These are phyloP conservation scores for Craterostigma plantagineum DNA, from an alignment of 257 asterid genomes.

Conservation along the genomic window DNA sequence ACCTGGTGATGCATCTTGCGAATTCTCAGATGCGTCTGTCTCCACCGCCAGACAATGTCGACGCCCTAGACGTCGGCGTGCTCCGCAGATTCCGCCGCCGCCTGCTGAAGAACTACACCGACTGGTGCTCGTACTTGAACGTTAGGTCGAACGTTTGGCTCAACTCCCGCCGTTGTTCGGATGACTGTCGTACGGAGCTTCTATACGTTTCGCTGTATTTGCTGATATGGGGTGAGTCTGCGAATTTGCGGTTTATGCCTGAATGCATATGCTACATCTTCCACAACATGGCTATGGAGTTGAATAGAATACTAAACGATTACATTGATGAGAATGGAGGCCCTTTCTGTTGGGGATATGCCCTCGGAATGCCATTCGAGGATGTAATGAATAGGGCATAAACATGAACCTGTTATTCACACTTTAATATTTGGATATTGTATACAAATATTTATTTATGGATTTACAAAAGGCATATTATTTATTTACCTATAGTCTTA, in stretches of 20 bases:
- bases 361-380: no score
- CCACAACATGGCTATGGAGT: constrained; percentile 87
- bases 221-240: constrained; percentile 95
- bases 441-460: no score
- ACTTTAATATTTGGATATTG: no score
- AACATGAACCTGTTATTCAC: no score
- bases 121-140: constrained; percentile 80
- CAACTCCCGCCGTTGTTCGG: constrained; percentile 24
- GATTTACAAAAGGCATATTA: no score
- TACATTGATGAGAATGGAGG: constrained; percentile 79
- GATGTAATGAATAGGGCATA: no score
- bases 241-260: constrained; percentile 80
- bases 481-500: no score
- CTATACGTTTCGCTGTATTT: constrained; percentile 65
- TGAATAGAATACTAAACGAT: constrained; percentile 84
- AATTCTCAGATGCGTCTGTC: constrained; percentile 94
- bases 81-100: constrained; percentile 72
- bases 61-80: constrained; percentile 59
- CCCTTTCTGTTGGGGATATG: no score
- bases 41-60: constrained; percentile 90
- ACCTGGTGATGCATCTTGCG: constrained; percentile 68
- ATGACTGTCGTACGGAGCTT: constrained; percentile 77
- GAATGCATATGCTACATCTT: constrained; percentile 73
- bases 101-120: constrained; percentile 48
- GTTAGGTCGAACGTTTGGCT: constrained; percentile 73